Conservation (phyloP, 202 grass and related monocot genomes). For the Dendrocalamus latiflorus region DNA sequence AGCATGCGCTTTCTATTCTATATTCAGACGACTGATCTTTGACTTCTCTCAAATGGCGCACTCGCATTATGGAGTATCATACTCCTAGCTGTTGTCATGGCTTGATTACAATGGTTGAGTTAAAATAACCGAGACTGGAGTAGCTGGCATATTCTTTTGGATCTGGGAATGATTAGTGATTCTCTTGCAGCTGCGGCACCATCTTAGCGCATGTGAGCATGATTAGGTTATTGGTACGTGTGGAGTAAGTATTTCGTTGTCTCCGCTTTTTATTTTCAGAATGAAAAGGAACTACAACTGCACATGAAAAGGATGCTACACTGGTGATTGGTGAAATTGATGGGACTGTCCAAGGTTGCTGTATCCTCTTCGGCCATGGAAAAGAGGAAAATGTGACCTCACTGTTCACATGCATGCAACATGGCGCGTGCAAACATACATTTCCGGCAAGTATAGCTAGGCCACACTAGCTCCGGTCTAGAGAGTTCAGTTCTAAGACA, state of each 20-base stretch:
- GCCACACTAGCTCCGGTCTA: background rate
- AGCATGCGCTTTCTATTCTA: background rate
- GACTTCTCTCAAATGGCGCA: constrained; percentile 26
- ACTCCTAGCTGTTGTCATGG: background rate
- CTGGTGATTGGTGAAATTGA: background rate
- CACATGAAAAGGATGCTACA: constrained; percentile 9
- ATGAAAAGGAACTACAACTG: background rate
- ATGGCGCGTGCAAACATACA: background rate
- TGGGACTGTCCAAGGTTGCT: constrained; percentile 24
- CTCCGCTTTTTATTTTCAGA: background rate
- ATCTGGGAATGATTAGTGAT: constrained; percentile 49
- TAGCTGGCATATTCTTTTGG: constrained; percentile 50
- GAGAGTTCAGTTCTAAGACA: constrained; percentile 38
- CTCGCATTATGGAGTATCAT: background rate
- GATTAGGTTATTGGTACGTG: constrained; percentile 29
- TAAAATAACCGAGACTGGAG: background rate
- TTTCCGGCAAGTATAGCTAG: constrained; percentile 19
- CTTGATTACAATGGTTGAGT: background rate
- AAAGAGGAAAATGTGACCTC: constrained; percentile 19
- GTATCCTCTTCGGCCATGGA: constrained; percentile 24
- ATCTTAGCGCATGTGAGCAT: constrained; percentile 36
- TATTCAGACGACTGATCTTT: constrained; percentile 18
- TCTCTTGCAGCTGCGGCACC: background rate
- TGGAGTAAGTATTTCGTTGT: background rate
- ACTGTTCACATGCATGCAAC: background rate